phyloP scores from a whole-genome alignment of 2,329 filamentous ascomycete genomes.

The Fusarium mangiferae region DNA sequence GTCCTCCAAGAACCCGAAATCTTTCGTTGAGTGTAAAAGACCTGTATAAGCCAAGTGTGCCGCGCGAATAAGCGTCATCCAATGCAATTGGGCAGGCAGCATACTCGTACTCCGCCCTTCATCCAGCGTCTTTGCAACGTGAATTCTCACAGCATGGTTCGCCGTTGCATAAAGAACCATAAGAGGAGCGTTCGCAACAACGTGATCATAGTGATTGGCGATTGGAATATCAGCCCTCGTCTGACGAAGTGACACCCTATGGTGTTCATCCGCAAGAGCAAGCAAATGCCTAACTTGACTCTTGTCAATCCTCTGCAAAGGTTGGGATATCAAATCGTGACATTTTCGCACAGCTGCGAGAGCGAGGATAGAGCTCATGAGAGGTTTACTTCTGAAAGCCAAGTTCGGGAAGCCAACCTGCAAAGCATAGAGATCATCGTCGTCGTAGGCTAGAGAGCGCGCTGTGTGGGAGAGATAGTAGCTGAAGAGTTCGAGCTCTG shows the following conservation, averaged over 20 bases:
- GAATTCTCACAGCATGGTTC: slow-evolving; percentile 51
- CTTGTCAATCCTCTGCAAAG: neutral
- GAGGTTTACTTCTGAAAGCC: slow-evolving; percentile 51
- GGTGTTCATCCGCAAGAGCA: slow-evolving; percentile 50
- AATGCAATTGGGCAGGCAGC: slow-evolving; percentile 17
- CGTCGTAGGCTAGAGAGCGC: slow-evolving; percentile 49
- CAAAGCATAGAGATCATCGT: slow-evolving; percentile 53
- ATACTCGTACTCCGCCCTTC: neutral
- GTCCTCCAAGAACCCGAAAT: neutral
- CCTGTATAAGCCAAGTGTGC: slow-evolving; percentile 33
- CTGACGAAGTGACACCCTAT: slow-evolving; percentile 51
- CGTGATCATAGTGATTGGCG: slow-evolving; percentile 43
- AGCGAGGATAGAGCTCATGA: slow-evolving; percentile 56
- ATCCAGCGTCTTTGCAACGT: slow-evolving; percentile 44
- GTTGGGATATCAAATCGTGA: slow-evolving; percentile 43
- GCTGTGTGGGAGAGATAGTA: slow-evolving; percentile 57
- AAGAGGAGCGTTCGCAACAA: slow-evolving; percentile 48
- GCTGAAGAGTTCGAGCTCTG: slow-evolving; percentile 51
- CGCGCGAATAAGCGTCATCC: slow-evolving; percentile 36
- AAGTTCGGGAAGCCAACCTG: slow-evolving; percentile 56
- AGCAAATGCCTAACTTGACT: slow-evolving; percentile 30
- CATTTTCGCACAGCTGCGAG: slow-evolving; percentile 54
- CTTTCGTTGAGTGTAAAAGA: neutral
- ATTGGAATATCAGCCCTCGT: slow-evolving; percentile 49
- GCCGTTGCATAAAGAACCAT: slow-evolving; percentile 56